Evolutionary conservation across 768 basidiomycete species (phyloP).

Genomic region (Agrocybe praecox): DNA sequence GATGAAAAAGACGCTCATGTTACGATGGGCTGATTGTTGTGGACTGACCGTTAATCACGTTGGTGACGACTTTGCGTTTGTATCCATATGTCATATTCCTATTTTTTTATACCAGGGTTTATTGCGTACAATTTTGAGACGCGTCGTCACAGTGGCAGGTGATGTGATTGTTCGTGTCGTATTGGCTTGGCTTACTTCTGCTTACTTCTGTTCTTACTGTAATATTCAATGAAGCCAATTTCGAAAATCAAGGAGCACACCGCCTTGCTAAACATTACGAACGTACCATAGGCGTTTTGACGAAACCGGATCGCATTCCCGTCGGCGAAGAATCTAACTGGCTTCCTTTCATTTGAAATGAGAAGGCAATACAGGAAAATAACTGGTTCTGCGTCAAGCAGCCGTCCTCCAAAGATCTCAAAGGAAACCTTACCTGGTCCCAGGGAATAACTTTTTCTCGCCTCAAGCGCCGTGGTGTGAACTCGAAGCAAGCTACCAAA

Average conservation of each 20-base stretch:
- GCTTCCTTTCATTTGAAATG: conserved; percentile 59
- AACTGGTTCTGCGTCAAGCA: conserved; percentile 66
- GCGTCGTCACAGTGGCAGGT: too few relatives aligned
- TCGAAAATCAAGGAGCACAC: conserved; percentile 80
- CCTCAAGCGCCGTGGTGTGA: conserved; percentile 54
- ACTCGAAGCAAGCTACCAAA: conserved; percentile 51
- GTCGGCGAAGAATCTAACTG: conserved; percentile 55
- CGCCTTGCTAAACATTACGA: conserved; percentile 59
- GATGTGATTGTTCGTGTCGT: too few relatives aligned
- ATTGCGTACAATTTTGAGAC: too few relatives aligned
- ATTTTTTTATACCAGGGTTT: too few relatives aligned
- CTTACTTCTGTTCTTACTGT: too few relatives aligned
- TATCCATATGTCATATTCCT: too few relatives aligned
- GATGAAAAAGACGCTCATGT: too few relatives aligned
- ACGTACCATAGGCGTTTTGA: conserved; percentile 75
- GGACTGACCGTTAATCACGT: too few relatives aligned
- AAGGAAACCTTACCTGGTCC: conserved; percentile 57
- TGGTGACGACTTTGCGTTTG: too few relatives aligned
- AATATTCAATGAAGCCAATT: conserved; percentile 66
- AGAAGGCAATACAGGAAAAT: conserved; percentile 49
- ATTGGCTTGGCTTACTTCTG: too few relatives aligned
- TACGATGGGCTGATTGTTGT: too few relatives aligned
- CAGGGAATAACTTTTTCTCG: conserved; percentile 64
- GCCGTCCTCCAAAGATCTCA: conserved; percentile 51
- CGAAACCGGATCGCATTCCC: conserved; percentile 49